Percentiles rank a stretch among this genome's conserved stretches.
These are phyloP conservation scores for Physcomitrium patens DNA, from an alignment of 225 moss, liverwort and hornwort species.

Conservation along the genomic window DNA sequence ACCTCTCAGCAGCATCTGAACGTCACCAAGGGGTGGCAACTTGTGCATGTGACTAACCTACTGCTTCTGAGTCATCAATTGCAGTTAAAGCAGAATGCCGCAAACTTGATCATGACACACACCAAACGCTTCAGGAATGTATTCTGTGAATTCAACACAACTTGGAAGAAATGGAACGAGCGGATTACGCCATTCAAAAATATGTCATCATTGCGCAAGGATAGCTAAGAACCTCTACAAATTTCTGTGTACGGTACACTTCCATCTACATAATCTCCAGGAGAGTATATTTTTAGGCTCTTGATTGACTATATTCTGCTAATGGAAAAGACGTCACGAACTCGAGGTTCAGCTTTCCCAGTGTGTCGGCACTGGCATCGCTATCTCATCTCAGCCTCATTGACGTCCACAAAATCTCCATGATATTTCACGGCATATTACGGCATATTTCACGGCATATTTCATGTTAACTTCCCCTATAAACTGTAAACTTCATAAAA, in stretches of 20 bases:
- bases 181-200: not conserved
- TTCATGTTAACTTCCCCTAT: not conserved
- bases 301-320: not conserved
- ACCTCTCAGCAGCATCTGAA: not conserved
- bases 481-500: not conserved
- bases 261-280: not conserved
- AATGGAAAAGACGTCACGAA: not conserved
- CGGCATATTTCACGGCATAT: not conserved
- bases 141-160: not conserved
- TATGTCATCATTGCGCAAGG: not conserved
- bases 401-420: constrained; percentile 1
- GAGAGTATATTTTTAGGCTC: not conserved
- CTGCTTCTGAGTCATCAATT: not conserved
- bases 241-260: not conserved
- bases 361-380: not conserved
- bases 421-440: not conserved
- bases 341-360: not conserved
- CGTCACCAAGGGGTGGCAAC: not conserved
- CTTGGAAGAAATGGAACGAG: not conserved
- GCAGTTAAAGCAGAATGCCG: constrained; percentile 3
- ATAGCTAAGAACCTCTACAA: not conserved
- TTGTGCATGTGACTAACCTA: not conserved
- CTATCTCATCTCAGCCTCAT: not conserved
- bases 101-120: not conserved
- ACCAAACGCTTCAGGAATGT: not conserved